These are phyloP conservation scores for Suhomyces ambrosiae DNA, from an alignment of 1,139 yeast genomes.

Conservation along the genomic window DNA sequence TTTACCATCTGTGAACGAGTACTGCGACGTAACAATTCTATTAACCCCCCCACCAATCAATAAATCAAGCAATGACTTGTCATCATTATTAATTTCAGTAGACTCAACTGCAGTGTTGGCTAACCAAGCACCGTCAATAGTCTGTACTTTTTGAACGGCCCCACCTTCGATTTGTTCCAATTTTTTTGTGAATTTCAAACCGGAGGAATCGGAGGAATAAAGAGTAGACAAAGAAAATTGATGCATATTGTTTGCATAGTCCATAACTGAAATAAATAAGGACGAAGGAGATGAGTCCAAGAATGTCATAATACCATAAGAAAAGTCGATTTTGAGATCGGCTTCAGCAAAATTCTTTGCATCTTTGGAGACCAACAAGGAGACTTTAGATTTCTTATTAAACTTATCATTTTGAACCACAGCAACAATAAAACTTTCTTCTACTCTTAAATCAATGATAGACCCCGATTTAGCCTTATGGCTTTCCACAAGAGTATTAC, in stretches of 20 bases:
- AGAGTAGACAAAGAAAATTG: constrained; percentile 39
- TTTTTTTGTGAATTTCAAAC: constrained; percentile 53
- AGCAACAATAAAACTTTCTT: constrained; percentile 55
- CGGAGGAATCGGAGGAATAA: constrained; percentile 65
- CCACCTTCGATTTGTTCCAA: constrained; percentile 47
- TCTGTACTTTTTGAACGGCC: constrained; percentile 53
- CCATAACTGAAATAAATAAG: constrained; percentile 54
- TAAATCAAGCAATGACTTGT: constrained; percentile 28
- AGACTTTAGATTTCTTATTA: constrained; percentile 40
- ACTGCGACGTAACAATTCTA: constrained; percentile 27
- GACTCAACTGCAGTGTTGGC: constrained; percentile 39
- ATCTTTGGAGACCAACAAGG: constrained; percentile 61
- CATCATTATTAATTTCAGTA: constrained; percentile 19
- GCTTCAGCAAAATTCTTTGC: constrained; percentile 55
- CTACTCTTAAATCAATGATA: constrained; percentile 51
- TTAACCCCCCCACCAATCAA: constrained; percentile 29
- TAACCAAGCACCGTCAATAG: constrained; percentile 73
- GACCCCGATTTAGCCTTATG: constrained; percentile 35
- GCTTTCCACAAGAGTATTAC: constrained; percentile 22
- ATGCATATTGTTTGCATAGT: constrained; percentile 23
- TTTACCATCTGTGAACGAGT: constrained; percentile 66
- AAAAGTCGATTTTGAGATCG: constrained; percentile 48
- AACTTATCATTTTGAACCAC: constrained; percentile 54
- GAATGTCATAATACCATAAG: constrained; percentile 50
- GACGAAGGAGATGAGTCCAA: constrained; percentile 60